Evolutionary conservation across 768 basidiomycete species (phyloP), one percentile per base, ranked within the genome.

Genomic region (Suillus discolor): DNA sequence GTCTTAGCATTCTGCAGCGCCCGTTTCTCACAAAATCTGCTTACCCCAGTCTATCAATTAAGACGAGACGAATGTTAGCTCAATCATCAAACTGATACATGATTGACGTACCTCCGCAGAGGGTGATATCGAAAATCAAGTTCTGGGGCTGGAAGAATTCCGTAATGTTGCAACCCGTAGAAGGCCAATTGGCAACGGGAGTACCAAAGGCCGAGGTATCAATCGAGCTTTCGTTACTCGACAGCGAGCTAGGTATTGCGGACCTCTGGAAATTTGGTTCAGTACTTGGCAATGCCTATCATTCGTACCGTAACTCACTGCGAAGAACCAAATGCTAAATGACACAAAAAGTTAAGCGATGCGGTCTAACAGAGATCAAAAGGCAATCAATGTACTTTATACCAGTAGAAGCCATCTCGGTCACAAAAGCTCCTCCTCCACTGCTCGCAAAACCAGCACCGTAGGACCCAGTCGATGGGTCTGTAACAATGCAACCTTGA

Each of bases 401-500:
- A 12, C 89, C 90, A 47, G 77, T 80, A 28, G 81, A 74, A 1
- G 90, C 89, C 65, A 88, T 87, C 73, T 93, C 90, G 1, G 91
- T 90, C 23, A 91, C 87, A 67, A 84, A 94, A 13, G 91, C 83
- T 16, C 93, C 93, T 36, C 93, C 93, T 11, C 87, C 85, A 2
- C 81, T 83, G 4, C 78, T 75, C 1, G 89, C 88, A 71, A 94
- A 94, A 3, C 79, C 86, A 15, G 82, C 79, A 20, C 92, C 92
- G 67, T 89, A 93, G 18, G 87, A 88, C 3, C 77, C 75, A 1
- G 83, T 71, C 36, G 79, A 82, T 0, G 86, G 82, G 68, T 89
- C 86, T 20, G 79, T 77, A 28, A 88, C 83, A 38, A 86, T 80
- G 71, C 93, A 94, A 3, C 93, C 93, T 45, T 85, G 75, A 68